phyloP scores from a whole-genome alignment of 2,329 filamentous ascomycete genomes.

The Colletotrichum euphorbiae region DNA sequence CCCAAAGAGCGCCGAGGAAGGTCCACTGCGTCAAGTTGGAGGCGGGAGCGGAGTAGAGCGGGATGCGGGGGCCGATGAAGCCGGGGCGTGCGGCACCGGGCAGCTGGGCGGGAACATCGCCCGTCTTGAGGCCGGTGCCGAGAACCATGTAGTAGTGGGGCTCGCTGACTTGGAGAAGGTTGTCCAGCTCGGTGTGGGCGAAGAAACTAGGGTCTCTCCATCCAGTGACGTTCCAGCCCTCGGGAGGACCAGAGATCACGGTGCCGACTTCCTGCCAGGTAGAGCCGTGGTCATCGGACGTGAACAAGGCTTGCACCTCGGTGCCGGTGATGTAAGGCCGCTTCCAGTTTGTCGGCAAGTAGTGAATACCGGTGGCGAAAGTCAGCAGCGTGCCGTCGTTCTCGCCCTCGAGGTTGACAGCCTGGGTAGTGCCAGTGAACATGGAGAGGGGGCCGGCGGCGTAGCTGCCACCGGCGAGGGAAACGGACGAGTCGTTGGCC shows the following conservation, averaged over 20 bases:
- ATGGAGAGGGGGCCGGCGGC: conserved; percentile 28
- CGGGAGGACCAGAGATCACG: conserved; percentile 34
- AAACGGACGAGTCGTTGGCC: conserved; percentile 38
- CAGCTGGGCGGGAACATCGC: conserved; percentile 32
- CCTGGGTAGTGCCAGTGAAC: conserved; percentile 38
- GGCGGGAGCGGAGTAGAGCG: conserved; percentile 38
- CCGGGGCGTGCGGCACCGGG: conserved; percentile 39
- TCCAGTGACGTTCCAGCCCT: conserved; percentile 41
- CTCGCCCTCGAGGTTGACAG: conserved; percentile 36
- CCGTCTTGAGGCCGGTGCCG: conserved; percentile 39
- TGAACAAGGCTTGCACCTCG: conserved; percentile 37
- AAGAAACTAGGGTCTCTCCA: conserved; percentile 41
- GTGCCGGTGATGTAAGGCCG: conserved; percentile 37
- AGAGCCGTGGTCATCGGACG: conserved; percentile 30
- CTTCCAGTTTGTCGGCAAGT: conserved; percentile 41
- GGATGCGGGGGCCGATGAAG: conserved; percentile 39
- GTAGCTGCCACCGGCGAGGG: conserved; percentile 29
- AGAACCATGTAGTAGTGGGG: conserved; percentile 40
- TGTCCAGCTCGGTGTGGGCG: conserved; percentile 33
- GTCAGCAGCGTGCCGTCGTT: conserved; percentile 38
- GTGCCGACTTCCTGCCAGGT: conserved; percentile 39
- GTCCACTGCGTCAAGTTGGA: conserved; percentile 39
- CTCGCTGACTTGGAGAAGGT: conserved; percentile 31
- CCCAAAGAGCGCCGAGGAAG: conserved; percentile 41
- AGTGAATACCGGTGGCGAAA: conserved; percentile 37